Evolutionary conservation across 163 green algal genomes (phyloP).

Genomic region (Scenedesmus sp.): DNA sequence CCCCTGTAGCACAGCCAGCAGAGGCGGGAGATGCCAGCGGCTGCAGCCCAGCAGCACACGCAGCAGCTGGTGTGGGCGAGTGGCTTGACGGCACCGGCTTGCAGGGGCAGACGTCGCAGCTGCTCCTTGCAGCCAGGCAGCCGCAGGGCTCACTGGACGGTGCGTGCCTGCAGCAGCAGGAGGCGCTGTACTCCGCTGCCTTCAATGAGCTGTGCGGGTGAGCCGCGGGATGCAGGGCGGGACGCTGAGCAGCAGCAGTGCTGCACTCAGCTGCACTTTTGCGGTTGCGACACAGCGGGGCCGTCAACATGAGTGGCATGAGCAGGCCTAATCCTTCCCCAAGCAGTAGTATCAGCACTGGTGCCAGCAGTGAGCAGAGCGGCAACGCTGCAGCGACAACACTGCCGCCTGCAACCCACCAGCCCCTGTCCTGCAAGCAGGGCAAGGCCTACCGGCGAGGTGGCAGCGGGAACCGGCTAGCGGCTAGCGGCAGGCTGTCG

Average conservation of each 20-base stretch:
- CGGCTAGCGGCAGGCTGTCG: neutral
- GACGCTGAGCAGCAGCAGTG: neutral
- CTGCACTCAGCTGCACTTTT: neutral
- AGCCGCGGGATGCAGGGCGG: neutral
- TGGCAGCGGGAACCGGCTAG: no score
- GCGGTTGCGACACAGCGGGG: neutral
- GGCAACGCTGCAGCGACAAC: no score
- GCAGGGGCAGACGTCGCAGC: constrained; percentile 27
- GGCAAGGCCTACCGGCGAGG: no score
- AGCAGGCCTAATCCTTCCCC: no score
- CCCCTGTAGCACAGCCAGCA: neutral
- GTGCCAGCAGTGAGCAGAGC: no score
- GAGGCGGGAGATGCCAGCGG: neutral
- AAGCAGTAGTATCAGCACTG: no score
- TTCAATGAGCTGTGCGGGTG: constrained; percentile 48
- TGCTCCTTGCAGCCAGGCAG: neutral
- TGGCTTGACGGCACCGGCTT: constrained; percentile 7
- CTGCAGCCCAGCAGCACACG: neutral
- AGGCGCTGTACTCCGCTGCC: constrained; percentile 39
- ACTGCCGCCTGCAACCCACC: no score
- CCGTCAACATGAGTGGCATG: no score
- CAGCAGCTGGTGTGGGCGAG: neutral
- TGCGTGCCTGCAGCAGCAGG: constrained; percentile 36
- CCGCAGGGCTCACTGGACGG: constrained; percentile 23
- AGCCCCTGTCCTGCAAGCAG: no score